Evolutionary conservation across 2,329 filamentous ascomycete species (phyloP), one percentile per base, ranked within the genome.

Genomic region (Cordyceps fumosorosea): DNA sequence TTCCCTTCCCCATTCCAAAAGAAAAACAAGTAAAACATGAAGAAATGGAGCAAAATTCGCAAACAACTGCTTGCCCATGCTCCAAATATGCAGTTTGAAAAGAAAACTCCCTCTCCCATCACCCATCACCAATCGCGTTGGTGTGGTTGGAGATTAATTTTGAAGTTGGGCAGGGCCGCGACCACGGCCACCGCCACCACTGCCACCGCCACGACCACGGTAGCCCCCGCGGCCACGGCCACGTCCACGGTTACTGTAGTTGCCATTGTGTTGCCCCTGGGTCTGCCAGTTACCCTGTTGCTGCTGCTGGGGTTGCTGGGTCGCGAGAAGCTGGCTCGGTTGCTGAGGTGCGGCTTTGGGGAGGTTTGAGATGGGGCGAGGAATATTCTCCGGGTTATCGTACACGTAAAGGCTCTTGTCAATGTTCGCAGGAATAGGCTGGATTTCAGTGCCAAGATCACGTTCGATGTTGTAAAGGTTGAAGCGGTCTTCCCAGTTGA

Each of bases 381-480:
- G 95, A 69, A 99, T 98, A 63, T 84, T 93, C 71, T 99, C 93
- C 0, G 95, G 95, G 65, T 93, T 90, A 66, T 99, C 96, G 75
- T 99, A 99, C 57, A 99, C 95, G 74, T 99, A 99, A 44, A 99
- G 86, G 66, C 90, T 96, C 84, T 97, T 98, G 80, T 99, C 95
- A 67, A 99, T 99, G 68, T 86, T 89, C 58, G 87, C 84, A 20
- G 95, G 95, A 70, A 99, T 99, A n/a, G 95, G 88, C 72, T 95
- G 90, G 65, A 99, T 99, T 77, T 99, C 95, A 7, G 95, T 99
- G 58, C 95, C 95, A 47, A 99, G 82, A 71, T 99, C 95, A 69
- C 96, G 90, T 76, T 99, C 95, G 69, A 99, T 99, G 75, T 96
- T 96, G 81, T 99, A 99, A 22, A 99, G 84, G 76, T 98, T 99